phyloP scores from a whole-genome alignment of 2,329 filamentous ascomycete genomes.

The Fusarium coffeatum region DNA sequence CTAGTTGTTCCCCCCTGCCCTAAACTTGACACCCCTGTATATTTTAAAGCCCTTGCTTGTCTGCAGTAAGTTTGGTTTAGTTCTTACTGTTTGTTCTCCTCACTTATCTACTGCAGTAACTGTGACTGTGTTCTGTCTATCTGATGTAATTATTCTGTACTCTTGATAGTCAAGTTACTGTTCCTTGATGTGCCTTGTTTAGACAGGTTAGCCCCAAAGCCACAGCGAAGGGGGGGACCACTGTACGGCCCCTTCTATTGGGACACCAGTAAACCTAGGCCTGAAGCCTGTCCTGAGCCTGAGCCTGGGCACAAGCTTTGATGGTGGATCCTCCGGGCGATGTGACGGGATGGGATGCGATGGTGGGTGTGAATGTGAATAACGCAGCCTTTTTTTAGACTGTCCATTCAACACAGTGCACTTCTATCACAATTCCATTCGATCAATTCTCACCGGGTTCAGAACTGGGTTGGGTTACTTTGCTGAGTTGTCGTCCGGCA shows the following conservation, averaged over 20 bases:
- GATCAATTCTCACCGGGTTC: constrained; percentile 32
- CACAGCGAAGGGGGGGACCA: constrained; percentile 4
- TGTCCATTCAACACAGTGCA: constrained; percentile 14
- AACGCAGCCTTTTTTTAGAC: constrained; percentile 39
- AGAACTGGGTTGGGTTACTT: constrained; percentile 36
- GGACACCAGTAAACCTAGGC: constrained; percentile 14
- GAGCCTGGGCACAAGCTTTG: constrained; percentile 39
- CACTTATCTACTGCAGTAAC: not conserved
- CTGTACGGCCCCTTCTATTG: constrained; percentile 22
- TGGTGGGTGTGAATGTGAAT: constrained; percentile 20
- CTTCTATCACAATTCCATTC: not conserved
- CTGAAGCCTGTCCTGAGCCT: constrained; percentile 13
- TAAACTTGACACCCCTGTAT: not conserved
- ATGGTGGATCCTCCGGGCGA: constrained; percentile 33
- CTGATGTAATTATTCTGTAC: not conserved
- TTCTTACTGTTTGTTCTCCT: constrained; percentile 7
- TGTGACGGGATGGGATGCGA: constrained; percentile 28
- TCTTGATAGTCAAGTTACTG: not conserved
- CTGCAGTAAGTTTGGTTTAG: constrained; percentile 8
- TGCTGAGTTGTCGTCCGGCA: constrained; percentile 27
- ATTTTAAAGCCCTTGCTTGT: constrained; percentile 8
- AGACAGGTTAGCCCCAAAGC: constrained; percentile 26
- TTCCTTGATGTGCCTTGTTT: constrained; percentile 12
- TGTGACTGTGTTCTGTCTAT: constrained; percentile 1
- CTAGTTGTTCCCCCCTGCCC: not conserved